phyloP scores from a whole-genome alignment of 2,329 filamentous ascomycete species.

The Epicoccum nigrum region DNA sequence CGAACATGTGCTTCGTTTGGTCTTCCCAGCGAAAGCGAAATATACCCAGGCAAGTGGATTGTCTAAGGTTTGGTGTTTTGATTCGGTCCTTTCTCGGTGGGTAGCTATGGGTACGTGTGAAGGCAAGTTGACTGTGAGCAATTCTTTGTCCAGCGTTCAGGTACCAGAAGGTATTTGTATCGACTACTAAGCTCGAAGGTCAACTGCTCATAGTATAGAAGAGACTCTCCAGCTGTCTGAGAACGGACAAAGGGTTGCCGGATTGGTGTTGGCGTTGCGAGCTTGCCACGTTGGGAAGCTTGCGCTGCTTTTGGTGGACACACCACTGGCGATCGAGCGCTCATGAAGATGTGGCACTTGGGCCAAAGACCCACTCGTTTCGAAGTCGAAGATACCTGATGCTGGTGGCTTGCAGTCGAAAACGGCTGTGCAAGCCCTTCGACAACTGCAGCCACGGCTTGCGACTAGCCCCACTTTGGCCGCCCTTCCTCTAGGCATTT shows the following conservation, averaged over 20 bases:
- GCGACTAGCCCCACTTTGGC: conserved; percentile 32
- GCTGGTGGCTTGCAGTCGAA: conserved; percentile 37
- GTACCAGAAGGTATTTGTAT: conserved; percentile 49
- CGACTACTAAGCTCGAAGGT: conserved; percentile 40
- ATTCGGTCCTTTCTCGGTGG: conserved; percentile 43
- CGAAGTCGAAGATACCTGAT: conserved; percentile 35
- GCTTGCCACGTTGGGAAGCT: conserved; percentile 40
- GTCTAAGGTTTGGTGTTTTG: conserved; percentile 43
- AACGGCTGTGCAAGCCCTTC: conserved; percentile 38
- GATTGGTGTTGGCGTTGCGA: conserved; percentile 44
- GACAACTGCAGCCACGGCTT: conserved; percentile 27
- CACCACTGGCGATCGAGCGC: conserved; percentile 25
- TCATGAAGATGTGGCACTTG: conserved; percentile 20
- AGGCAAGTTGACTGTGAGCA: conserved; percentile 42
- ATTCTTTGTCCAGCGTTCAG: conserved; percentile 47
- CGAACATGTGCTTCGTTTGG: conserved; percentile 37
- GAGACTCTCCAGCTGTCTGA: conserved; percentile 42
- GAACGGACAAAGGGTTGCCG: conserved; percentile 50
- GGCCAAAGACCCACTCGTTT: conserved; percentile 23
- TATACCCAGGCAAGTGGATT: conserved; percentile 38
- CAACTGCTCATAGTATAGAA: conserved; percentile 44
- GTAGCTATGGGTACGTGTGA: conserved; percentile 35
- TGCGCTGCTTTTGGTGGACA: conserved; percentile 44
- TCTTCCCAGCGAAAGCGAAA: conserved; percentile 24
- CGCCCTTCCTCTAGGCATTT: conserved; percentile 25